A percentile compares a stretch with the other conserved stretches of the same genome.
Conservation (phyloP, 208 protist genomes). For the Leishmania lainsoni region DNA sequence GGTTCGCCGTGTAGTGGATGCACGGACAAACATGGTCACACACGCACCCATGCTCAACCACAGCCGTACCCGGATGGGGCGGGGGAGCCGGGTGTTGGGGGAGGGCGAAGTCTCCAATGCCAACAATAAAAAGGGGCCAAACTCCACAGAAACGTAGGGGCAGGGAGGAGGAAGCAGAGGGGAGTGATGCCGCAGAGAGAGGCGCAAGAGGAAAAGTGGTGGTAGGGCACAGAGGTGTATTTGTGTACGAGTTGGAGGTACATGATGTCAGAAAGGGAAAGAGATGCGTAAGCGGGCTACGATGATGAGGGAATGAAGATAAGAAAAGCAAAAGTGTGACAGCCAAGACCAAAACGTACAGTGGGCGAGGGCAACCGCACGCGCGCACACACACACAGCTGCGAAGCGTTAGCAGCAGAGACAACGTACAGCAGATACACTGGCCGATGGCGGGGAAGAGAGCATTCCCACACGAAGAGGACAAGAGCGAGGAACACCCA, state of each 20-base stretch:
- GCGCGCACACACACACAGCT: background rate
- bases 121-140: background rate
- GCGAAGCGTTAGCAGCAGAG: background rate
- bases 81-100: background rate
- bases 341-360: background rate
- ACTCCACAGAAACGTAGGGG: background rate
- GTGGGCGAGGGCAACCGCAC: background rate
- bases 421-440: background rate
- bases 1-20: background rate
- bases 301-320: background rate
- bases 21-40: background rate
- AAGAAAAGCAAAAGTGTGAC: background rate
- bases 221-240: background rate
- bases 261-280: background rate
- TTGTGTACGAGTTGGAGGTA: background rate
- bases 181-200: background rate
- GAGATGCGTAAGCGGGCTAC: background rate
- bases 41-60: no score
- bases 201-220: background rate
- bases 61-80: background rate
- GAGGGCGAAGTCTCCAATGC: background rate
- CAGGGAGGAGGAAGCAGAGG: background rate
- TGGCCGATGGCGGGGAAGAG: background rate
- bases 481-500: background rate
- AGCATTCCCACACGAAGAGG: background rate